Evolutionary conservation across 257 asterid genomes (phyloP).

Genomic region (Misopates orontium): DNA sequence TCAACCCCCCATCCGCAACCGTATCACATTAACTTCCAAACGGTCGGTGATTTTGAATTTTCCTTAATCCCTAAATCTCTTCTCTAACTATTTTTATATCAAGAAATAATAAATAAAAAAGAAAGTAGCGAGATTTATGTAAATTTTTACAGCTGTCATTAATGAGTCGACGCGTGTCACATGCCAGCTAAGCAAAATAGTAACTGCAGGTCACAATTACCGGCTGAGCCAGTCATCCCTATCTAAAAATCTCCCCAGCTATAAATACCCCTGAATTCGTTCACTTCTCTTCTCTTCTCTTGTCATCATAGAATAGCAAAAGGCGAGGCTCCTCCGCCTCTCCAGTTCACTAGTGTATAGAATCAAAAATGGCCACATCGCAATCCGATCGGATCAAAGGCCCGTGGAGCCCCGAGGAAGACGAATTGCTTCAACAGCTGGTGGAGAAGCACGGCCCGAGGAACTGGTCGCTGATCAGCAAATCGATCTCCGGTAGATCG

Average conservation of each 20-base stretch:
- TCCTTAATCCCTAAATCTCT: slow-evolving; percentile 17
- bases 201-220: slow-evolving; percentile 43
- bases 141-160: slow-evolving; percentile 34
- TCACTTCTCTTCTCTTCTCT: neutral
- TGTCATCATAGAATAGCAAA: slow-evolving; percentile 24
- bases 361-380: neutral
- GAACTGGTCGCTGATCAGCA: slow-evolving; percentile 82
- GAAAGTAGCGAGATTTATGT: neutral
- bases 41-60: slow-evolving; percentile 56
- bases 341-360: no score
- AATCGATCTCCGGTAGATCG: slow-evolving; percentile 70
- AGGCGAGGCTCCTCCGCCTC: slow-evolving; percentile 48
- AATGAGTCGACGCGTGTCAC: slow-evolving; percentile 47
- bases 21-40: slow-evolving; percentile 60
- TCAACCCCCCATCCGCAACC: slow-evolving; percentile 35
- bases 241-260: slow-evolving; percentile 42
- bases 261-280: no score
- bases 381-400: slow-evolving; percentile 69
- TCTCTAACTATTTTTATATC: neutral
- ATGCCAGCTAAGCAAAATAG: slow-evolving; percentile 49
- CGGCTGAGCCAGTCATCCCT: slow-evolving; percentile 44
- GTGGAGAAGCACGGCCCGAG: slow-evolving; percentile 78
- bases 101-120: neutral
- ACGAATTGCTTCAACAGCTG: slow-evolving; percentile 50
- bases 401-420: slow-evolving; percentile 92